Conservation (phyloP, 768 basidiomycete species). For the Pilatotrama ljubarskyi region DNA sequence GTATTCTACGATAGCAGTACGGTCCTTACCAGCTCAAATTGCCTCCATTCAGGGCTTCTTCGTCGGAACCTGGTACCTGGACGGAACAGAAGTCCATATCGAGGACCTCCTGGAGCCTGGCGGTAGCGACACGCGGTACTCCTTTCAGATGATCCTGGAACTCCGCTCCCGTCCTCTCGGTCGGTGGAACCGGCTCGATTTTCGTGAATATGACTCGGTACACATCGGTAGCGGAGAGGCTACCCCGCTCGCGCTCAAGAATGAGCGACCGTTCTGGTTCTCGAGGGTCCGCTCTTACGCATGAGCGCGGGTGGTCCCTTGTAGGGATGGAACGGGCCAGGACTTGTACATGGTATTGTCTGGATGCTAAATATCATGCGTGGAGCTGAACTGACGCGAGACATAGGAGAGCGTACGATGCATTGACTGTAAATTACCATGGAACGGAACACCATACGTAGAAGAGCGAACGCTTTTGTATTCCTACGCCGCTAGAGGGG, state of each 20-base stretch:
- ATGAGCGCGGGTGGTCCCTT: neutral
- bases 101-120: conserved; percentile 61
- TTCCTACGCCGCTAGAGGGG: too few species aligned
- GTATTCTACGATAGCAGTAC: neutral
- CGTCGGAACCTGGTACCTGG: conserved; percentile 73
- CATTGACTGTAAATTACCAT: too few species aligned
- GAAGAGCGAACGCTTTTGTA: too few species aligned
- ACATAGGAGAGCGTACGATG: too few species aligned
- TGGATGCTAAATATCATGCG: too few species aligned
- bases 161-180: conserved; percentile 80
- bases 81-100: conserved; percentile 58
- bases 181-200: conserved; percentile 80
- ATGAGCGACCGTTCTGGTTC: conserved; percentile 93
- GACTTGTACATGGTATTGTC: too few species aligned
- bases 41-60: conserved; percentile 55
- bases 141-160: conserved; percentile 71
- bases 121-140: conserved; percentile 46
- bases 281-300: conserved; percentile 80
- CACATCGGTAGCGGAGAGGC: conserved; percentile 75
- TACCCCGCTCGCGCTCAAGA: conserved; percentile 67
- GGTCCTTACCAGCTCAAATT: neutral
- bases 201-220: conserved; percentile 73
- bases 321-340: too few species aligned
- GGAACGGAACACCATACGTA: too few species aligned
- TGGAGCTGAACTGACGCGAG: too few species aligned